Conservation (phyloP, 108 stramenopile genomes). For the Stephanodiscus triporus region DNA sequence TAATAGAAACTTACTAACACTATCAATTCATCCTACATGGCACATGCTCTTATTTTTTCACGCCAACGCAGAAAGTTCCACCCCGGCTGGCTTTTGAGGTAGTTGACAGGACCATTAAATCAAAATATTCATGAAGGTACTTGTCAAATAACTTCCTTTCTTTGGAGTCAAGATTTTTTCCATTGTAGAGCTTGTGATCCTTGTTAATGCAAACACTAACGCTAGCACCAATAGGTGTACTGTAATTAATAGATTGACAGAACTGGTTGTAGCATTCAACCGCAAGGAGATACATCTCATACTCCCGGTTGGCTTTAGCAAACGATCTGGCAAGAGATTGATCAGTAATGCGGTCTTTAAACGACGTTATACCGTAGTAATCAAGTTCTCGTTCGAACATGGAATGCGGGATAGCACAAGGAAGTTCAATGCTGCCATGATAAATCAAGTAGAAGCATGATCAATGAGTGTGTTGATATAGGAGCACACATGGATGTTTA, state of each 20-base stretch:
- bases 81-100: no score
- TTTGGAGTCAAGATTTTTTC: background rate
- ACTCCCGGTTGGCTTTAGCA: background rate
- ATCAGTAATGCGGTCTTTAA: background rate
- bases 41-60: no score
- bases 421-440: slow-evolving; percentile 15
- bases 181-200: background rate
- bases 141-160: background rate
- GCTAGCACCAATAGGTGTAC: no score
- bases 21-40: no score
- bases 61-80: no score
- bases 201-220: no score
- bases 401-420: background rate
- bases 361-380: slow-evolving; percentile 1
- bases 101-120: background rate
- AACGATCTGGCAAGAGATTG: background rate
- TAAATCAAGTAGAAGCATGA: no score
- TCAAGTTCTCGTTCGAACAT: slow-evolving; percentile 18
- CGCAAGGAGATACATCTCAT: slow-evolving; percentile 12
- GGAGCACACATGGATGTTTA: background rate
- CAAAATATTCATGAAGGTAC: slow-evolving; percentile 9
- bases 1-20: no score
- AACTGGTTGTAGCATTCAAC: background rate
- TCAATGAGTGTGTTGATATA: background rate
- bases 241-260: background rate